Conservation (phyloP, 306 rosid genomes). For the Phaseolus lunatus region DNA sequence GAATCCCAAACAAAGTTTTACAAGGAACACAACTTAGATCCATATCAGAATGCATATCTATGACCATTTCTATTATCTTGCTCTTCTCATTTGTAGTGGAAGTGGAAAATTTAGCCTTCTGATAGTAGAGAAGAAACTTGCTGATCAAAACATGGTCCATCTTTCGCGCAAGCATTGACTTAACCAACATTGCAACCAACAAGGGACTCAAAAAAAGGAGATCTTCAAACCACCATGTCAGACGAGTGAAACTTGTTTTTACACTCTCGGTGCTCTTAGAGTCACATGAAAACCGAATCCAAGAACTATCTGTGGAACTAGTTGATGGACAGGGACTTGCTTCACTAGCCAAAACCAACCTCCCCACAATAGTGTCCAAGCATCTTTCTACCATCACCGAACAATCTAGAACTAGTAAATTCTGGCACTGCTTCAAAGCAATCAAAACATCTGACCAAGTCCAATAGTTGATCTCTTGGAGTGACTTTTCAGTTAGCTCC, state of each 20-base stretch:
- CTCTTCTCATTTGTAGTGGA: conserved; percentile 57
- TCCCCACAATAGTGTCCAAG: conserved; percentile 71
- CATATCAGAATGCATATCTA: conserved; percentile 63
- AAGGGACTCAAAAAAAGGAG: conserved; percentile 67
- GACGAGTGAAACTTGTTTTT: conserved; percentile 62
- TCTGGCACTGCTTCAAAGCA: conserved; percentile 71
- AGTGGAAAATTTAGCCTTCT: conserved; percentile 64
- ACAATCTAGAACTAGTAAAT: conserved; percentile 49
- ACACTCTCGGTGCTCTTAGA: conserved; percentile 85
- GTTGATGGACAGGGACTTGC: conserved; percentile 85
- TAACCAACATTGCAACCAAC: conserved; percentile 61
- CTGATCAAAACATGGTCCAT: conserved; percentile 68
- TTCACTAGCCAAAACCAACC: conserved; percentile 65
- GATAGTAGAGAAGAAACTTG: conserved; percentile 80
- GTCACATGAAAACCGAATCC: conserved; percentile 81
- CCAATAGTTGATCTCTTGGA: conserved; percentile 78
- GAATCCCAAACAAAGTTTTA: conserved; percentile 80
- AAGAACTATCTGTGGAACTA: conserved; percentile 83
- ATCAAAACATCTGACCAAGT: conserved; percentile 81
- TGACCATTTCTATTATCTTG: conserved; percentile 64
- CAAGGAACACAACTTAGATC: conserved; percentile 64
- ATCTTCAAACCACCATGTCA: conserved; percentile 95
- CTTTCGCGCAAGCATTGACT: conserved; percentile 64
- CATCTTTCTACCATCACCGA: conserved; percentile 60
- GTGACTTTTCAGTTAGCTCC: conserved; percentile 67